These are phyloP conservation scores for Mortierella sp. DNA, from an alignment of 371 early-diverging fungal species.

Conservation along the genomic window DNA sequence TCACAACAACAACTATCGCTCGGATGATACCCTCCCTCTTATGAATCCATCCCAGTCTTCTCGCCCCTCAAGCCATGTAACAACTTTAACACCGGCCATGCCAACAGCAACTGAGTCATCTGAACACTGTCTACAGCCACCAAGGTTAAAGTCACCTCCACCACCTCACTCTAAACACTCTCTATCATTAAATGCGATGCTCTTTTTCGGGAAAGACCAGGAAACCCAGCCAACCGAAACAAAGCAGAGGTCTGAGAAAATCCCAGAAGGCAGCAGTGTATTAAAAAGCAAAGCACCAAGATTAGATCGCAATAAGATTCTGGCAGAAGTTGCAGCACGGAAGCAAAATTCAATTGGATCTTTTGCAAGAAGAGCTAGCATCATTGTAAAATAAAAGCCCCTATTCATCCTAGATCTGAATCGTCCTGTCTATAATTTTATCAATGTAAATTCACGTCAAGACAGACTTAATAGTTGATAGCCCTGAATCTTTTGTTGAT, in stretches of 20 bases:
- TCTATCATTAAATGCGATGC: background rate
- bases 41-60: background rate
- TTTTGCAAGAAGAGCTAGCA: conserved; percentile 9
- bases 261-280: background rate
- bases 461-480: no score
- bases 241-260: background rate
- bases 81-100: background rate
- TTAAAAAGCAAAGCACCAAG: conserved; percentile 6
- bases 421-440: no score
- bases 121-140: background rate
- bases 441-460: no score
- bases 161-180: background rate
- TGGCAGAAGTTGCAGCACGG: conserved; percentile 24
- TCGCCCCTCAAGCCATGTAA: background rate
- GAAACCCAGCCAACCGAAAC: no score
- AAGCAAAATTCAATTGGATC: background rate
- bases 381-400: background rate
- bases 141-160: conserved; percentile 14
- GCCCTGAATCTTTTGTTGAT: no score
- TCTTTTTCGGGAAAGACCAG: background rate
- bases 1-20: no score
- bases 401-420: background rate
- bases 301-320: conserved; percentile 11
- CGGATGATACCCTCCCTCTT: no score
- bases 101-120: no score